Evolutionary conservation across 768 basidiomycete genomes (phyloP).

Genomic region (Crucibulum laeve): DNA sequence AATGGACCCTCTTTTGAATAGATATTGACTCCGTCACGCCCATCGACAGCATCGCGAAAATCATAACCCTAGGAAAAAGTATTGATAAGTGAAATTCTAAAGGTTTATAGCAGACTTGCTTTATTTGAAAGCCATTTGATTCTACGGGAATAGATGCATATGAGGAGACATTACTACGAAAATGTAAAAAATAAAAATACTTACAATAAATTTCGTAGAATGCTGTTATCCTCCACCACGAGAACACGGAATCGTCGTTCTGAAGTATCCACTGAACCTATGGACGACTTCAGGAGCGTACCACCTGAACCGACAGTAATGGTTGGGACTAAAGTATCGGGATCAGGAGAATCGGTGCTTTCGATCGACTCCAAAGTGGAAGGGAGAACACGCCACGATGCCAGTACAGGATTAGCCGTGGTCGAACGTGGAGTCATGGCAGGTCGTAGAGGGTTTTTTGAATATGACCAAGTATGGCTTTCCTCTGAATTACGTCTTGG

Average conservation of each 20-base stretch:
- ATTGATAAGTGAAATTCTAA: constrained; percentile 2
- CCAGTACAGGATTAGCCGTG: constrained; percentile 36
- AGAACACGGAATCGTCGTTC: constrained; percentile 57
- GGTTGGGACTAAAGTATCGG: constrained; percentile 31
- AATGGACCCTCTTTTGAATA: constrained; percentile 75
- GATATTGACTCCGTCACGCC: constrained; percentile 75
- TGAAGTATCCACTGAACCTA: constrained; percentile 43
- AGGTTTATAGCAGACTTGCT: constrained; percentile 21
- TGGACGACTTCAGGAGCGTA: constrained; percentile 64
- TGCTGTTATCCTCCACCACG: constrained; percentile 87
- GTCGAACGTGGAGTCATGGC: constrained; percentile 48
- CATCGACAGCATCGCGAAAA: constrained; percentile 77
- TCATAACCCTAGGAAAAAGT: constrained; percentile 53
- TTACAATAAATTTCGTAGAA: constrained; percentile 79
- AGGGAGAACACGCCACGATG: constrained; percentile 28
- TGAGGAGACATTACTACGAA: neutral
- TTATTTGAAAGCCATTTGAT: constrained; percentile 69
- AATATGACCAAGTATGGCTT: constrained; percentile 12
- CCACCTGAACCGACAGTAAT: constrained; percentile 58
- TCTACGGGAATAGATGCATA: constrained; percentile 14
- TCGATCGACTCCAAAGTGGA: constrained; percentile 31
- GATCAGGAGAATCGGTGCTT: constrained; percentile 13
- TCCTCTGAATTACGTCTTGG: constrained; percentile 43
- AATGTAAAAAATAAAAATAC: constrained; percentile 22
- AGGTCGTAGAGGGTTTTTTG: constrained; percentile 35